Base-by-base conservation (phyloP, 345 rosid genomes). In the Eucalyptus brandiana region DNA sequence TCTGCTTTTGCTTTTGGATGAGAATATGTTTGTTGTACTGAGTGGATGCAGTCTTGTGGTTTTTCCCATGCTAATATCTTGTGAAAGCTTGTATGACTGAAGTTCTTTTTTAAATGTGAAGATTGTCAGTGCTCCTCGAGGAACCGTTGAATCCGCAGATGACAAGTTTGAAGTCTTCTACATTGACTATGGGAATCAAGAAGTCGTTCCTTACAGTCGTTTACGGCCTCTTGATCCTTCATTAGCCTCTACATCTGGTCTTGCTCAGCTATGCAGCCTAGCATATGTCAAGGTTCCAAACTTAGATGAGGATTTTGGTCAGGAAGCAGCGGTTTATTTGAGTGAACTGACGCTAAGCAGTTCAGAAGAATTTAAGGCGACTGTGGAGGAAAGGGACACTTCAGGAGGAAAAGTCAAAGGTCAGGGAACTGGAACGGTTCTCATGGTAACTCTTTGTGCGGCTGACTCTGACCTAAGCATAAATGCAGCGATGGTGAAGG, bases 141-240 rank as follows among this genome's bases (percentile, higher is more conserved):
- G 92, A 92, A 95, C 91, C 48, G 95, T 97, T 90, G 93, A 91
- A 89, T 97, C 99, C 37, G 89, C 91, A 49, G 93, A 94, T 17
- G 99, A 97, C 65, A 96, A 92, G 89, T 98, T 98, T 88, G 98
- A 97, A 93, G 99, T 98, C 89, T 98, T 98, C 93, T 98, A 98
- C 91, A 92, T 98, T 34, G 99, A 98, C 91, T 98, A 96, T 62
- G 99, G 99, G 49, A 98, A 98, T 92, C 98, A 98, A 91, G 99
- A 98, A 92, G 93, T 89, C 88, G 97, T 98, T 92, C 91, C 93
- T 16, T 97, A 95, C 93, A 93, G 95, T 87, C 94, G 92, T 49
- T 89, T 98, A 81, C 94, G 99, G 28, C 99, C 98, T 48, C 87
- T 95, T 60, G 99, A 97, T 30, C 91, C 96, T 62, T 94, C 99